These are phyloP conservation scores for Sporothrix variecibatus DNA, from an alignment of 2,329 filamentous ascomycete species.

Conservation along the genomic window DNA sequence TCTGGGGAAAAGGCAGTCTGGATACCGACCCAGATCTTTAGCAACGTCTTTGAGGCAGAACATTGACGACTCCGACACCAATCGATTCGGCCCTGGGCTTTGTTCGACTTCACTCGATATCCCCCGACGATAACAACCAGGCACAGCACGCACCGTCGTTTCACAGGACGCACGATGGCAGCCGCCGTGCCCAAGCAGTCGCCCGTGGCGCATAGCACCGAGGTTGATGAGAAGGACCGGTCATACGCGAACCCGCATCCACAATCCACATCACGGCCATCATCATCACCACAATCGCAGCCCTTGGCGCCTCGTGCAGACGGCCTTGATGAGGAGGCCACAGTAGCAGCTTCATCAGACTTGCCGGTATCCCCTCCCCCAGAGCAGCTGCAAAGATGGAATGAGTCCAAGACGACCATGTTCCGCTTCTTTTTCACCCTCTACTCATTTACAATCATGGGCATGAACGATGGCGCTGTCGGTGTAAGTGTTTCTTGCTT, in stretches of 20 bases:
- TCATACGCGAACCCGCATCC: not conserved
- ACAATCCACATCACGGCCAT: not conserved
- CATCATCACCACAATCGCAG: not conserved
- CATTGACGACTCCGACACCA: not conserved
- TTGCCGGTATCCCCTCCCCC: not conserved
- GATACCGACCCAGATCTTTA: not conserved
- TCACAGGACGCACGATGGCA: not conserved
- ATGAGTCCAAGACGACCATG: slow-evolving; percentile 59
- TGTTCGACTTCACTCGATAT: not conserved
- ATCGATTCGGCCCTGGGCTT: not conserved
- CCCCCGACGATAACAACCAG: not conserved
- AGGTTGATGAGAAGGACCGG: slow-evolving; percentile 3
- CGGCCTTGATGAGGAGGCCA: slow-evolving; percentile 28
- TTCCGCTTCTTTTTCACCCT: slow-evolving; percentile 61
- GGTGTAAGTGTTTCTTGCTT: slow-evolving; percentile 47
- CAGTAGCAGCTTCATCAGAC: not conserved
- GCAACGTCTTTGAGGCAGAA: too few relatives aligned
- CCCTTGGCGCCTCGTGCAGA: not conserved
- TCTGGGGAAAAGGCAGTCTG: not conserved
- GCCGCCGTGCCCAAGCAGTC: not conserved
- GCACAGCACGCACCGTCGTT: not conserved
- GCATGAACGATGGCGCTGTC: slow-evolving; percentile 67
- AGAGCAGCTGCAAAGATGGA: slow-evolving; percentile 58
- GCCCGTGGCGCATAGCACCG: not conserved
- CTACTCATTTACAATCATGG: slow-evolving; percentile 65